Percentiles rank a stretch among this genome's conserved stretches.
Evolutionary conservation across 2,329 filamentous ascomycete genomes (phyloP).

Genomic region (Beauveria bassiana): DNA sequence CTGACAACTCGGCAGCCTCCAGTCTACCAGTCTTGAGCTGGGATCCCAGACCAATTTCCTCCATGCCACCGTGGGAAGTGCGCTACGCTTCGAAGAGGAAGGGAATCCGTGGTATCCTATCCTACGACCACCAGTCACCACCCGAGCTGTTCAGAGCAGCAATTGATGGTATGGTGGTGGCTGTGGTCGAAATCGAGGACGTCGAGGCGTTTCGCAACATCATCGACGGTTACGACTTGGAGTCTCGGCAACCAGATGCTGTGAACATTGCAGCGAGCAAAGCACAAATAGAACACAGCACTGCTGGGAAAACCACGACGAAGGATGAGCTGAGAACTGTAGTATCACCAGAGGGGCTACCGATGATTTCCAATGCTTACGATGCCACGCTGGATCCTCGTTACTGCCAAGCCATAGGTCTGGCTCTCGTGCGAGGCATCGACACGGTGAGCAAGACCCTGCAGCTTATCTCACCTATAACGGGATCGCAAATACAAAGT

Average conservation of each 20-base stretch:
- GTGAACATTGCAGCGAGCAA: background rate
- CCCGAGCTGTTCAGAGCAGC: slow-evolving; percentile 52
- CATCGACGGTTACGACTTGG: background rate
- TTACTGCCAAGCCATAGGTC: slow-evolving; percentile 51
- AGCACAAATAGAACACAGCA: slow-evolving; percentile 14
- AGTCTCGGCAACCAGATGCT: background rate
- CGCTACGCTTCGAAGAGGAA: slow-evolving; percentile 42
- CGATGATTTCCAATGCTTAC: slow-evolving; percentile 50
- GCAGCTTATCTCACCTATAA: slow-evolving; percentile 58
- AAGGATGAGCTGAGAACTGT: slow-evolving; percentile 11
- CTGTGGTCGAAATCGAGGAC: slow-evolving; percentile 55
- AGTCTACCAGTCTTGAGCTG: slow-evolving; percentile 30
- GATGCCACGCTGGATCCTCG: slow-evolving; percentile 52
- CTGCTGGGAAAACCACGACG: slow-evolving; percentile 10
- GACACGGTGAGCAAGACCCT: slow-evolving; percentile 46
- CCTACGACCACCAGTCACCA: slow-evolving; percentile 57
- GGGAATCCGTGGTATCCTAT: slow-evolving; percentile 58
- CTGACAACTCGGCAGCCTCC: background rate
- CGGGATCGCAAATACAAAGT: slow-evolving; percentile 30
- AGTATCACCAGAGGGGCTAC: slow-evolving; percentile 46
- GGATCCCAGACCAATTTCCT: slow-evolving; percentile 47
- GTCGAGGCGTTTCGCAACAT: slow-evolving; percentile 38
- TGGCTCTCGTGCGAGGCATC: slow-evolving; percentile 64
- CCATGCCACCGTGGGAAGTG: slow-evolving; percentile 53
- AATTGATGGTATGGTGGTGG: slow-evolving; percentile 63